Evolutionary conservation across 1,284 basidiomycete genomes (phyloP).

Genomic region (Malassezia pachydermatis): DNA sequence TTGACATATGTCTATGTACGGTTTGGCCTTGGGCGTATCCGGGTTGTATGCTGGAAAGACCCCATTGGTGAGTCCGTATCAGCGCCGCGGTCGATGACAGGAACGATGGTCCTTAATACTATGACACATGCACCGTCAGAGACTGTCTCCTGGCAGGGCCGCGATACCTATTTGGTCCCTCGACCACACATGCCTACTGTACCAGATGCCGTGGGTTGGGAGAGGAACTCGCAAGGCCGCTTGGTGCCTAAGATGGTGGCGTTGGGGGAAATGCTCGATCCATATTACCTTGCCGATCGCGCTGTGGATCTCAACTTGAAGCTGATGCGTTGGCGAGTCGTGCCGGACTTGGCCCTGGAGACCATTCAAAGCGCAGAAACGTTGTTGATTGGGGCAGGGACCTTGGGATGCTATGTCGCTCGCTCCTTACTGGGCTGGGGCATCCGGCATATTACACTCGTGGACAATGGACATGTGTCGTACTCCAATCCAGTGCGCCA

Average conservation of each 20-base stretch:
- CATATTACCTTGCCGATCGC: conserved; percentile 71
- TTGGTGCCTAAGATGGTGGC: conserved; percentile 79
- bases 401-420: conserved; percentile 90
- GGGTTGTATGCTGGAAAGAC: conserved; percentile 50
- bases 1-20: conserved; percentile 56
- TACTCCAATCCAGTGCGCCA: conserved; percentile 96
- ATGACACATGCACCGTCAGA: no score
- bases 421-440: conserved; percentile 81
- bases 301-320: conserved; percentile 94
- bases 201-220: conserved; percentile 67
- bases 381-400: conserved; percentile 83
- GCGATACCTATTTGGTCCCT: background rate
- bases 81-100: background rate
- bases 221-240: conserved; percentile 74
- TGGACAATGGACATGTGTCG: conserved; percentile 80
- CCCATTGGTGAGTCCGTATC: conserved; percentile 10
- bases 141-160: no score
- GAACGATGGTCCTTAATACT: no score
- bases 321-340: conserved; percentile 93
- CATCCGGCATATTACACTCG: conserved; percentile 78
- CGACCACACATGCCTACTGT: conserved; percentile 9
- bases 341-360: conserved; percentile 78
- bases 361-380: conserved; percentile 70
- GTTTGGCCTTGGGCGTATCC: conserved; percentile 49
- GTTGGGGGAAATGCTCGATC: conserved; percentile 91